These are phyloP conservation scores for Geosmithia putterillii DNA, from an alignment of 2,329 filamentous ascomycete species.

Conservation along the genomic window DNA sequence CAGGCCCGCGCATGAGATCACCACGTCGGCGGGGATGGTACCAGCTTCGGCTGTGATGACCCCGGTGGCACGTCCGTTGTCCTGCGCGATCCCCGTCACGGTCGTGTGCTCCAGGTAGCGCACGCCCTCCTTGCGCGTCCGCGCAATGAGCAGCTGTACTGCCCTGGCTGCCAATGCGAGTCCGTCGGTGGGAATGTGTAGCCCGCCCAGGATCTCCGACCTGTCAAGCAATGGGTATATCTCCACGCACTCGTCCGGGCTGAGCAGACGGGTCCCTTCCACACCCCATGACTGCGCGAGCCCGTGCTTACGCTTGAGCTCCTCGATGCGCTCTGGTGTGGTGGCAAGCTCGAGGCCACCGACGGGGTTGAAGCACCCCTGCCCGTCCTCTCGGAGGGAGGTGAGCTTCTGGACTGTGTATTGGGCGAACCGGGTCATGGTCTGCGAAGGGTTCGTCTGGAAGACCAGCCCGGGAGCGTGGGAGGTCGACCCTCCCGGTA, in stretches of 20 bases:
- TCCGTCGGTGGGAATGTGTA: constrained; percentile 49
- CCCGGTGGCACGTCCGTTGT: constrained; percentile 38
- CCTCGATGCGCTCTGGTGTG: constrained; percentile 42
- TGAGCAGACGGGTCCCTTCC: constrained; percentile 34
- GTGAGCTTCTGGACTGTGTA: constrained; percentile 51
- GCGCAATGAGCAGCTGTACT: constrained; percentile 46
- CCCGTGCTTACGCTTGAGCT: constrained; percentile 50
- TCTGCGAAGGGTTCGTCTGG: constrained; percentile 46
- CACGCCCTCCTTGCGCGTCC: constrained; percentile 45
- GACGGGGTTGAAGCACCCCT: constrained; percentile 46
- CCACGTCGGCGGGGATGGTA: constrained; percentile 42
- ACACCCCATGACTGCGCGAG: constrained; percentile 50
- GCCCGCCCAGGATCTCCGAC: constrained; percentile 40
- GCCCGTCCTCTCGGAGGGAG: constrained; percentile 27
- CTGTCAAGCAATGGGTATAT: constrained; percentile 42
- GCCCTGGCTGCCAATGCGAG: constrained; percentile 48
- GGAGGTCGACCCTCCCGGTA: constrained; percentile 54
- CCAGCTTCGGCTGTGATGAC: constrained; percentile 33
- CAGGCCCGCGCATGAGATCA: constrained; percentile 52
- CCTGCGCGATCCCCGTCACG: constrained; percentile 43
- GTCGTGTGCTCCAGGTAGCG: constrained; percentile 41
- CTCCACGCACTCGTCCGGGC: constrained; percentile 35
- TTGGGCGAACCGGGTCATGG: constrained; percentile 43
- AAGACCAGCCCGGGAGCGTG: constrained; percentile 54
- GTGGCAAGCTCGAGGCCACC: constrained; percentile 52